Percentiles rank a stretch among this genome's conserved stretches.
Evolutionary conservation across 139 green algal species (phyloP).

Genomic region (Zygnema cylindricum): DNA sequence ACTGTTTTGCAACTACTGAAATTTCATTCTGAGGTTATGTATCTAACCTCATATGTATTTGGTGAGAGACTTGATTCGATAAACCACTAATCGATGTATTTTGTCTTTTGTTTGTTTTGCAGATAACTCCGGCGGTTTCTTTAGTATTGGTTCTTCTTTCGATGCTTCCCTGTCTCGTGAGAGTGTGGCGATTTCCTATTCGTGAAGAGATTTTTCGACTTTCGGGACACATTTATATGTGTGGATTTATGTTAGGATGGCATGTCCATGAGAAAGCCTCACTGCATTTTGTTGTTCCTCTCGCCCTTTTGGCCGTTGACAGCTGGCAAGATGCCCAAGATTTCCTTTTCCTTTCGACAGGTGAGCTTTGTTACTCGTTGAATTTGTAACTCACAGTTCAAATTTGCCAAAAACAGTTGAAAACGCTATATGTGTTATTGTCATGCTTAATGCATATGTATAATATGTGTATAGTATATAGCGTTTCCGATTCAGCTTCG

Average conservation of each 20-base stretch:
- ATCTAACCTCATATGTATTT: slow-evolving; percentile 5
- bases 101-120: background rate
- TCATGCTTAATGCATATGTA: no score
- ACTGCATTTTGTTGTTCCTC: slow-evolving; percentile 75
- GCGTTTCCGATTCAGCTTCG: background rate
- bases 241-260: slow-evolving; percentile 87
- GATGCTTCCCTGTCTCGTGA: slow-evolving; percentile 74
- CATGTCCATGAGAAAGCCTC: slow-evolving; percentile 97
- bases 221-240: slow-evolving; percentile 68
- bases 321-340: background rate
- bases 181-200: slow-evolving; percentile 59
- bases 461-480: no score
- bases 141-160: slow-evolving; percentile 68
- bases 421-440: background rate
- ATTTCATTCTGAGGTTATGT: background rate
- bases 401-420: slow-evolving; percentile 6
- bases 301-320: slow-evolving; percentile 65
- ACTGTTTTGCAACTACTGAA: background rate
- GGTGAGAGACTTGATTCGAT: slow-evolving; percentile 1
- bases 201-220: slow-evolving; percentile 1
- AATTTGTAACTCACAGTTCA: background rate
- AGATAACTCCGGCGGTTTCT: slow-evolving; percentile 65
- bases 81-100: background rate
- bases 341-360: slow-evolving; percentile 50
- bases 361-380: slow-evolving; percentile 18